Percentiles rank a stretch among this genome's conserved stretches.
phyloP scores from a whole-genome alignment of 768 basidiomycete species.

The Trametes punicea region DNA sequence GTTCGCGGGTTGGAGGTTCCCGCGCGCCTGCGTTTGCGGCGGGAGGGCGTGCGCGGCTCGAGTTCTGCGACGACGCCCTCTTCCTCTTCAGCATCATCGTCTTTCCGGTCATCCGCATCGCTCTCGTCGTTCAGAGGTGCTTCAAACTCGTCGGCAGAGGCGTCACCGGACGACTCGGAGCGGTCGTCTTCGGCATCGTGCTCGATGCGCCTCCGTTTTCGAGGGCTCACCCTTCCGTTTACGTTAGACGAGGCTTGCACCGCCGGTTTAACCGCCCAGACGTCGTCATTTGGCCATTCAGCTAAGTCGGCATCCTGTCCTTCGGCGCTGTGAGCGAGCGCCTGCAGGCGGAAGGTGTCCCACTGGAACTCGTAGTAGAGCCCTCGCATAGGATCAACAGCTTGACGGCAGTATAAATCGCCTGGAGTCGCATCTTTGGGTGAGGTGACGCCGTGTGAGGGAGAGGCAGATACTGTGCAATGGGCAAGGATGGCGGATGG shows the following conservation, averaged over 20 bases:
- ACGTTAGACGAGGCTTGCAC: conserved; percentile 4
- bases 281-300: conserved; percentile 4
- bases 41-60: conserved; percentile 50
- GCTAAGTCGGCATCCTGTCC: not conserved
- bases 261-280: conserved; percentile 20
- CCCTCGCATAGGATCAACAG: conserved; percentile 55
- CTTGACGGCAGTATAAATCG: conserved; percentile 47
- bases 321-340: conserved; percentile 29
- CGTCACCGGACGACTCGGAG: conserved; percentile 11
- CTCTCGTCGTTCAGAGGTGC: not conserved
- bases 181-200: not conserved
- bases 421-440: not conserved
- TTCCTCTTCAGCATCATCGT: conserved; percentile 6
- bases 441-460: not conserved
- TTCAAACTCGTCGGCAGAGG: conserved; percentile 16
- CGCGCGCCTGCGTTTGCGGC: conserved; percentile 44
- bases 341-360: conserved; percentile 44
- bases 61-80: conserved; percentile 17
- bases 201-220: conserved; percentile 9
- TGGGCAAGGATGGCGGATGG: conserved; percentile 49
- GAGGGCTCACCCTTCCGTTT: not conserved
- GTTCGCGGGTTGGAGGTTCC: conserved; percentile 18
- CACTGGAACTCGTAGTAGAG: conserved; percentile 63
- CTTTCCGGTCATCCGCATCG: not conserved
- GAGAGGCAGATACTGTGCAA: conserved; percentile 41